phyloP scores from a whole-genome alignment of 768 basidiomycete genomes.

The Tubosaeta sp. region DNA sequence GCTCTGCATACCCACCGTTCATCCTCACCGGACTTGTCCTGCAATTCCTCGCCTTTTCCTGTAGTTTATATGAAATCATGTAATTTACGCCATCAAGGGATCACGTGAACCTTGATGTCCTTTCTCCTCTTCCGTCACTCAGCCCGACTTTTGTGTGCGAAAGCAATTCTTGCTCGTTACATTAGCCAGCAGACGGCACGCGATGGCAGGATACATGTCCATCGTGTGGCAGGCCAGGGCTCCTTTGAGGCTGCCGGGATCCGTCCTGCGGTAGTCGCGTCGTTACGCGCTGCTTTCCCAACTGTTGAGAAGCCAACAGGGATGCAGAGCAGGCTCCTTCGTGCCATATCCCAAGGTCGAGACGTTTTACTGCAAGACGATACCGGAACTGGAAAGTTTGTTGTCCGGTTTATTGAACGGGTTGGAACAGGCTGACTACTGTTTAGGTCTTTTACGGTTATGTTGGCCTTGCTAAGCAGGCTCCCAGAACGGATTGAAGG shows the following conservation, averaged over 20 bases:
- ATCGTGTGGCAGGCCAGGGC: conserved; percentile 1
- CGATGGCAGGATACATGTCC: background rate
- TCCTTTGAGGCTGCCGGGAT: conserved; percentile 55
- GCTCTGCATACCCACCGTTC: conserved; percentile 15
- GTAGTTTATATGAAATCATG: conserved; percentile 6
- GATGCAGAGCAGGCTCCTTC: conserved; percentile 58
- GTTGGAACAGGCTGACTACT: conserved; percentile 2
- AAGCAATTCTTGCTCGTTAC: conserved; percentile 19
- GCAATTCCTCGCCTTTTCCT: background rate
- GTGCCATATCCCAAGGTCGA: conserved; percentile 50
- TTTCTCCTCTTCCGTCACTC: conserved; percentile 10
- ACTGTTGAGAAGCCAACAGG: conserved; percentile 53
- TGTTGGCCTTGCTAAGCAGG: conserved; percentile 63
- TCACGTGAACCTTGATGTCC: conserved; percentile 26
- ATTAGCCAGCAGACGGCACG: conserved; percentile 23
- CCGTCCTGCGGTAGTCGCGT: conserved; percentile 42
- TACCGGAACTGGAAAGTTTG: conserved; percentile 81
- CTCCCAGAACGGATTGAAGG: conserved; percentile 32
- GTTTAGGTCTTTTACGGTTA: conserved; percentile 65
- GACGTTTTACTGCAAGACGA: conserved; percentile 65
- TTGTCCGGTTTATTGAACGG: conserved; percentile 3
- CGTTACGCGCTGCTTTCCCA: conserved; percentile 59
- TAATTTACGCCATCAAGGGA: background rate
- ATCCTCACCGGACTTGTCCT: conserved; percentile 20
- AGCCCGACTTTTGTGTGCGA: conserved; percentile 19